Conservation (phyloP, 140 eudicot genomes). For the Stevia rebaudiana region DNA sequence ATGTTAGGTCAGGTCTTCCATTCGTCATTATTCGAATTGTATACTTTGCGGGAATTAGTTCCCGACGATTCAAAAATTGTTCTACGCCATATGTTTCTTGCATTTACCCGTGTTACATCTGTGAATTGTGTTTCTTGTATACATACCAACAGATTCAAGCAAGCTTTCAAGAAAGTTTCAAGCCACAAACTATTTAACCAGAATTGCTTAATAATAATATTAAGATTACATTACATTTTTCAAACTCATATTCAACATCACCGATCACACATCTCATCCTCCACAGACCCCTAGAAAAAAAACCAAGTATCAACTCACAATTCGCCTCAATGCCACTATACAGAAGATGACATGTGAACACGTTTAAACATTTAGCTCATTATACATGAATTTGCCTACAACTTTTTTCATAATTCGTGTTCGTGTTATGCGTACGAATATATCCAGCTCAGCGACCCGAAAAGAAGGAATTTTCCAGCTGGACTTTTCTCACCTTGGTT, state of each 20-base stretch:
- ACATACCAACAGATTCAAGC: too few species aligned
- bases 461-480: conserved; percentile 48
- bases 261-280: conserved; percentile 8
- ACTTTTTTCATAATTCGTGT: conserved; percentile 8
- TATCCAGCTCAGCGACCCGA: conserved; percentile 47
- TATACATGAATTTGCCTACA: conserved; percentile 27
- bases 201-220: conserved; percentile 18
- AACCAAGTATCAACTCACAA: conserved; percentile 3
- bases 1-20: too few species aligned
- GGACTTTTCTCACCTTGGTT: conserved; percentile 50
- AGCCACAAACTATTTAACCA: background rate
- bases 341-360: conserved; percentile 19
- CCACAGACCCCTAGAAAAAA: background rate
- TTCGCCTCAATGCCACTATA: conserved; percentile 18
- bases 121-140: too few species aligned
- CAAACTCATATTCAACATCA: background rate
- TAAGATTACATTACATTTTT: conserved; percentile 21
- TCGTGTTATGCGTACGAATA: background rate
- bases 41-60: too few species aligned
- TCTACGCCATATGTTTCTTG: too few species aligned
- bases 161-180: too few species aligned
- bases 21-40: too few species aligned
- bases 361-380: conserved; percentile 20
- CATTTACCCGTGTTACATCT: too few species aligned
- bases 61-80: too few species aligned